Conservation (phyloP, 2,329 filamentous ascomycete genomes). For the Beauveria bassiana region DNA sequence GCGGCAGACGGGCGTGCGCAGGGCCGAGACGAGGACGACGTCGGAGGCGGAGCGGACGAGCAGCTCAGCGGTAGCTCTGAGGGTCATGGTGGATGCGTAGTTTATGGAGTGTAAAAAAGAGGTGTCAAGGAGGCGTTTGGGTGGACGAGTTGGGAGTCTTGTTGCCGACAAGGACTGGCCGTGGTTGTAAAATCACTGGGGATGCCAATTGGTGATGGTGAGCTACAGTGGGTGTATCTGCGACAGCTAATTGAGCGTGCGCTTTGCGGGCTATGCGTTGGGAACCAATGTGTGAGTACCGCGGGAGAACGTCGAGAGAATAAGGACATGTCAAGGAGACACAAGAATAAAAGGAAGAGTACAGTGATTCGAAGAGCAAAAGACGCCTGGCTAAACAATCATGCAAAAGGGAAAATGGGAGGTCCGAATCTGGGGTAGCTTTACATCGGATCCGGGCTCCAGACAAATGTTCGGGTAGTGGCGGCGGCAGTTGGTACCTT, state of each 20-base stretch:
- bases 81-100: slow-evolving; percentile 5
- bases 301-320: background rate
- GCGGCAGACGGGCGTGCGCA: slow-evolving; percentile 80
- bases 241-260: too few species aligned
- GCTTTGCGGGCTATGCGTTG: too few species aligned
- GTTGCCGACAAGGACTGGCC: too few species aligned
- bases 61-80: slow-evolving; percentile 60
- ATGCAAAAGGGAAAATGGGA: background rate
- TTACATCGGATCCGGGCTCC: background rate
- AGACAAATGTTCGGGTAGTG: slow-evolving; percentile 3
- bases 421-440: slow-evolving; percentile 5
- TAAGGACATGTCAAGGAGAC: too few species aligned
- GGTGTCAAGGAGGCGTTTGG: too few species aligned
- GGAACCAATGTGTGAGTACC: too few species aligned
- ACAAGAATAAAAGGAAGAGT: background rate
- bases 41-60: slow-evolving; percentile 73
- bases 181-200: too few species aligned
- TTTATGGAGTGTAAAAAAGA: too few species aligned
- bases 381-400: background rate
- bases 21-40: slow-evolving; percentile 80
- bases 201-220: too few species aligned
- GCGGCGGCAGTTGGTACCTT: slow-evolving; percentile 9
- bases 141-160: too few species aligned
- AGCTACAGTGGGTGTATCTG: too few species aligned
- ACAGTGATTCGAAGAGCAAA: background rate